A percentile compares a stretch with the other conserved stretches of the same genome.
Conservation (phyloP, 192 early-diverging fungal genomes). For the Pilobolus umbonatus region DNA sequence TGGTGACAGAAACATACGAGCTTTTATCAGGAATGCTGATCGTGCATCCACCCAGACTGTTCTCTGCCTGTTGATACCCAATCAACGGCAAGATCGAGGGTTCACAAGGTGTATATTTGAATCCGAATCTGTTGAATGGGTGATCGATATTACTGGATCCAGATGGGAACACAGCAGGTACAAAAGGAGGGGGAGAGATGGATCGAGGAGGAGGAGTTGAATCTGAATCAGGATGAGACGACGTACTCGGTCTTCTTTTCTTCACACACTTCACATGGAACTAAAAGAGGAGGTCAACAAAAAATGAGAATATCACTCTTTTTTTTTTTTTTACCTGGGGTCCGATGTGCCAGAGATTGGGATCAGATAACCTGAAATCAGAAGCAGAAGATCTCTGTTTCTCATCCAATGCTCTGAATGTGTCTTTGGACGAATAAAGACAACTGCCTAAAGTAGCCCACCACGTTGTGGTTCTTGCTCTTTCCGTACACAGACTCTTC, state of each 20-base stretch:
- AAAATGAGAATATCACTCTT: neutral
- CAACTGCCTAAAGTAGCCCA: constrained; percentile 65
- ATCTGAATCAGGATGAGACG: neutral
- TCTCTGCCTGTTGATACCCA: constrained; percentile 47
- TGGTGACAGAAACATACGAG: constrained; percentile 50
- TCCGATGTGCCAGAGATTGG: constrained; percentile 57
- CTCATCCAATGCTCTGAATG: constrained; percentile 54
- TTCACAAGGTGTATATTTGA: constrained; percentile 57
- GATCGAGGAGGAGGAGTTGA: constrained; percentile 34
- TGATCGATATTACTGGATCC: constrained; percentile 34
- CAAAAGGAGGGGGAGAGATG: constrained; percentile 5
- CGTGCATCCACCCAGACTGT: constrained; percentile 36
- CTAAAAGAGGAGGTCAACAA: neutral
- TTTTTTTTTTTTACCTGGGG: constrained; percentile 24
- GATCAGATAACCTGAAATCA: constrained; percentile 52
- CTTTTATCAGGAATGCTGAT: constrained; percentile 56
- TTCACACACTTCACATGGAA: neutral
- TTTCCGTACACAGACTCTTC: constrained; percentile 58
- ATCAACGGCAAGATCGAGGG: constrained; percentile 40
- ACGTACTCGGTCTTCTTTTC: neutral
- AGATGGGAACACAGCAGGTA: constrained; percentile 12
- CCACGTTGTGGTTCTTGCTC: constrained; percentile 60
- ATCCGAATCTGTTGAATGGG: constrained; percentile 54
- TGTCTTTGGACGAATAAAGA: constrained; percentile 58
- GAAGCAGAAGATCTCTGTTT: constrained; percentile 52